Evolutionary conservation across 331 rosid genomes (phyloP), one percentile per base, ranked within the genome.

Genomic region (Acacia pycnantha): DNA sequence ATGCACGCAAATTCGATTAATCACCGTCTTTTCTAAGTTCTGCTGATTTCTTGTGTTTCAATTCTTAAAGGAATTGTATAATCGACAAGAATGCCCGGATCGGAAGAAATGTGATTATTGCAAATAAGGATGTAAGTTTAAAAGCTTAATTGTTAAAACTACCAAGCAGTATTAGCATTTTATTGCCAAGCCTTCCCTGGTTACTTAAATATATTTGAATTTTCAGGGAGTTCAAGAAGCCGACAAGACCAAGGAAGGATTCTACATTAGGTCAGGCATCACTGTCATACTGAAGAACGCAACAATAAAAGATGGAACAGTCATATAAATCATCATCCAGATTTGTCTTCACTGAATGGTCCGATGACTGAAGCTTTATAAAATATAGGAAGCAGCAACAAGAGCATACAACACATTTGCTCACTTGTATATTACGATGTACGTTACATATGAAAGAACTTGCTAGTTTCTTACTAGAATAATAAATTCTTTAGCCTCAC

Each of bases 81-180:
- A 92, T 96, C 62, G 99, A 96, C 94, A 94, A 94, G 95, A 96
- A 96, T 82, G 99, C 98, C 74, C 94, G 79, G 88, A 96, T 96
- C 11, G 99, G 99, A 90, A 96, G 89, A 85, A 84, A 92, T 43
- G 97, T 90, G 79, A 54, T 89, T 6, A 94, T 96, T 44, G 81
- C 88, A 69, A 96, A 96, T 71, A 19, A 80, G 4, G 99, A 96
- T 79, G 98, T 94, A 87, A 88, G 98, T 84, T 59, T 37, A 56
- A 26, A 33, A 68, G 21, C 59, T 73, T 67, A 9, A 81, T 48
- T 26, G 51, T 37, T 68, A 26, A 68, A 40, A 48, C 66, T 22
- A 41, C 44, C 16, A 3, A 19, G 18, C 14, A 48, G 16, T 46
- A 18, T 27, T 40, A 11, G 74, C 1, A n/a, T 69, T 69, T 40